Evolutionary conservation across 345 rosid genomes (phyloP).

Genomic region (Hibiscus mutabilis): DNA sequence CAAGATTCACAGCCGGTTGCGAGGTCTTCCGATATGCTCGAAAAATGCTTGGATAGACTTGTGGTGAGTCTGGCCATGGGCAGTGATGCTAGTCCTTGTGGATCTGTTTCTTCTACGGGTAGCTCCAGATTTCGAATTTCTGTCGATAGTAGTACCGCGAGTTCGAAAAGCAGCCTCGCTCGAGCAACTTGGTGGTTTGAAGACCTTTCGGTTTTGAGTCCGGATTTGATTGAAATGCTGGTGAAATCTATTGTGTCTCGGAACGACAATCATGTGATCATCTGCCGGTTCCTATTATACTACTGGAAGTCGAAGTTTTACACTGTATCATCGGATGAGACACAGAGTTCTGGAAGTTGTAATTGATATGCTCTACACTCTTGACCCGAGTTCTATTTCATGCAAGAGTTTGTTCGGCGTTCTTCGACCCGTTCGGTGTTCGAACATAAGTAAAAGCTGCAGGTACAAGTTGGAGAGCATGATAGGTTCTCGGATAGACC

Average conservation of each 20-base stretch:
- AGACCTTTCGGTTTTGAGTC: constrained; percentile 46
- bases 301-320: constrained; percentile 63
- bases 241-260: constrained; percentile 41
- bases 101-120: constrained; percentile 65
- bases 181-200: constrained; percentile 80
- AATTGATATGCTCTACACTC: constrained; percentile 31
- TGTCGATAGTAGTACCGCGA: constrained; percentile 75
- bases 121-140: constrained; percentile 71
- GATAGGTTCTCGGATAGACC: neutral
- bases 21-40: constrained; percentile 27
- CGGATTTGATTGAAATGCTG: constrained; percentile 32
- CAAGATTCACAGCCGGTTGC: constrained; percentile 36
- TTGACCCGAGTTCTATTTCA: constrained; percentile 33
- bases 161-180: constrained; percentile 20
- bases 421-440: constrained; percentile 43
- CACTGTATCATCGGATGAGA: constrained; percentile 32
- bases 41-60: constrained; percentile 52
- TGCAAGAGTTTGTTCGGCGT: constrained; percentile 64
- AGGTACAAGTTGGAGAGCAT: constrained; percentile 55
- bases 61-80: constrained; percentile 43
- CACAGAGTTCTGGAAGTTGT: constrained; percentile 21
- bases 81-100: constrained; percentile 60
- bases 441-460: constrained; percentile 37
- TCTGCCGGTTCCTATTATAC: constrained; percentile 59
- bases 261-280: neutral